Evolutionary conservation across 2,329 filamentous ascomycete species (phyloP), one percentile per base, ranked within the genome.

Genomic region (Botryotinia globosa): DNA sequence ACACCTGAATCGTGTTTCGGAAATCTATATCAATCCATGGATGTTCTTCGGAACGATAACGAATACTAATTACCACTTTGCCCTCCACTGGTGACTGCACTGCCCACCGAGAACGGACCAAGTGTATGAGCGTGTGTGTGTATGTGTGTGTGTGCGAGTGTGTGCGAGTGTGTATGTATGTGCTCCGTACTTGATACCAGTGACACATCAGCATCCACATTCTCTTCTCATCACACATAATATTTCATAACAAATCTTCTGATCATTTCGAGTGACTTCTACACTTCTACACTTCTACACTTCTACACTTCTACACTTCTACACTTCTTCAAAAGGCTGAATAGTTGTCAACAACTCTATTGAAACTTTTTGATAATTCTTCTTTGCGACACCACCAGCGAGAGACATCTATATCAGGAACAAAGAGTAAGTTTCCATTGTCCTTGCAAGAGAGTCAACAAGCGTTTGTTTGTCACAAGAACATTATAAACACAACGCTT

Each of bases 151-250:
- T 54, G 48, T 51, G 48, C n/a, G 48, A 14, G 48, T 51, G 6
- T 54, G 48, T 6, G 48, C 4, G 48, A n/a, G 48, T 51, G 48
- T 51, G 48, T 51, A 6, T 48, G 44, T 51, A 12, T 51, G 48
- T 51, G 12, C 34, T 39, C 34, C 22, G 22, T 61, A 61, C 37
- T 61, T 39, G 0, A 61, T 39, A 61, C 22, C 58, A 61, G 59
- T 69, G 66, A 69, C 66, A 69, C 66, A 69, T 69, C 66, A 69
- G 66, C 66, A 69, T 59, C 66, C 66, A 69, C 66, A 44, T 56
- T 42, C 39, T 69, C 64, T 67, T 62, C 12, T n/a, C 59, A 62
- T 62, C 59, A 62, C 59, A 62, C n/a, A 62, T 62, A 62, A 4
- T 37, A 62, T 39, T 62, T 39, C n/a, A 56, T 56, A 56, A 56